Conservation (phyloP, 257 asterid genomes). For the Craterostigma plantagineum region DNA sequence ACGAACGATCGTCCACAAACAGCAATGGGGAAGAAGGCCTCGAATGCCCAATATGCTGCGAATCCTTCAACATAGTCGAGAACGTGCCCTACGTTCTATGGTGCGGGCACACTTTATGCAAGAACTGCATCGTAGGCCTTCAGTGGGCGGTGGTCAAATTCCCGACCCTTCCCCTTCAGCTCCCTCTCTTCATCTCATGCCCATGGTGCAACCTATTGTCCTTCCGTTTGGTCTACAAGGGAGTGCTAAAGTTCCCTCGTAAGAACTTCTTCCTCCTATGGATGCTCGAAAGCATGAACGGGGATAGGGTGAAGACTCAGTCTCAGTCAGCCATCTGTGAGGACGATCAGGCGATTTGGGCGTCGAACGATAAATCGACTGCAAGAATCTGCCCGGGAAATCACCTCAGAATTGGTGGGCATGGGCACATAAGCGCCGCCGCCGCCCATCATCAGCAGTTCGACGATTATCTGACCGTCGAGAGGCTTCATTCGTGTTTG, state of each 20-base stretch:
- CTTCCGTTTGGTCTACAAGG: slow-evolving; percentile 58
- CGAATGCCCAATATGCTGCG: slow-evolving; percentile 95
- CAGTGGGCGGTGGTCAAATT: slow-evolving; percentile 86
- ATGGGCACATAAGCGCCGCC: too few relatives aligned
- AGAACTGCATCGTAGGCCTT: slow-evolving; percentile 73
- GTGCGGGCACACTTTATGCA: slow-evolving; percentile 97
- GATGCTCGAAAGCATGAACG: slow-evolving; percentile 97
- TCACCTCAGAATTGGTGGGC: too few relatives aligned
- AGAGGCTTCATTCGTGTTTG: slow-evolving; percentile 40
- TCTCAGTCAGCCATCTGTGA: too few relatives aligned
- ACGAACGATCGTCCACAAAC: slow-evolving; percentile 41
- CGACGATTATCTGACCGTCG: slow-evolving; percentile 22
- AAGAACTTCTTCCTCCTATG: slow-evolving; percentile 90
- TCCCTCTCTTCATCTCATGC: slow-evolving; percentile 79
- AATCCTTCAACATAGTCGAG: slow-evolving; percentile 84
- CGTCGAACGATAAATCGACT: slow-evolving; percentile 18
- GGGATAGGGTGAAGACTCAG: slow-evolving; percentile 68
- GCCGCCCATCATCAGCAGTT: slow-evolving; percentile 14
- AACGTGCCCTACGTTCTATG: slow-evolving; percentile 80
- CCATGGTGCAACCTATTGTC: slow-evolving; percentile 92
- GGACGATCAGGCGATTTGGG: too few relatives aligned
- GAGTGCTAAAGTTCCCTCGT: slow-evolving; percentile 68
- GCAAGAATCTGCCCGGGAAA: slow-evolving; percentile 23
- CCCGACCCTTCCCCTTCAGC: slow-evolving; percentile 68
- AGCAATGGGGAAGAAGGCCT: slow-evolving; percentile 51